A percentile compares a stretch with the other conserved stretches of the same genome.
Conservation (phyloP, 179 eudicot species). For the Carnegiea gigantea region DNA sequence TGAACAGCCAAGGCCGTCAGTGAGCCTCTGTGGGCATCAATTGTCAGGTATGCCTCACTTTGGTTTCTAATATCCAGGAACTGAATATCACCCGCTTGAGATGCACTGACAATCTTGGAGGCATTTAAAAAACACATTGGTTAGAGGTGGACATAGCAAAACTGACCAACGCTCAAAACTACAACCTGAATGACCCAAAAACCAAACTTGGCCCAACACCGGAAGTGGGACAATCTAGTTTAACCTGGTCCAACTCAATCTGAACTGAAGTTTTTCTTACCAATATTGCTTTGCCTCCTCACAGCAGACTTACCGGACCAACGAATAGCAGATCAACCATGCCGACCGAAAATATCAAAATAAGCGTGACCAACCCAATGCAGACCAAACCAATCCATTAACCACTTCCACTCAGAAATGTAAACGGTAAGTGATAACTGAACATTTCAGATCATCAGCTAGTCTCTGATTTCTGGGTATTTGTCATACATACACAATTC, state of each 20-base stretch:
- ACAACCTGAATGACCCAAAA: neutral
- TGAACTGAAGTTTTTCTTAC: neutral
- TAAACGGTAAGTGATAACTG: neutral
- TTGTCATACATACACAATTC: neutral
- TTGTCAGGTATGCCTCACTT: constrained; percentile 62
- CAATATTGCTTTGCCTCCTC: neutral
- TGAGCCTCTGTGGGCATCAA: constrained; percentile 95
- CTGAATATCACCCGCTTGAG: constrained; percentile 94
- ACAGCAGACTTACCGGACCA: neutral
- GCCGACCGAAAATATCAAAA: neutral
- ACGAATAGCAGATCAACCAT: neutral
- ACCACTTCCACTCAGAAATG: neutral
- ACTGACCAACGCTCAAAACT: neutral
- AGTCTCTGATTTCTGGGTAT: neutral
- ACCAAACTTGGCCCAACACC: neutral
- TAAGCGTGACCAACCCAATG: neutral
- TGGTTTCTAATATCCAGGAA: constrained; percentile 78
- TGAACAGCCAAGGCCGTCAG: constrained; percentile 90
- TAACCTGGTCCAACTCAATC: neutral
- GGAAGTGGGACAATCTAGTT: neutral
- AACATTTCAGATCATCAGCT: neutral
- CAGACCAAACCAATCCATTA: neutral
- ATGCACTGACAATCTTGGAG: constrained; percentile 83
- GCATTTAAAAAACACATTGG: neutral
- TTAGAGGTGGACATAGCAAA: neutral